Base-by-base conservation (phyloP, 2,329 filamentous ascomycete genomes). In the Microsporum audouinii region DNA sequence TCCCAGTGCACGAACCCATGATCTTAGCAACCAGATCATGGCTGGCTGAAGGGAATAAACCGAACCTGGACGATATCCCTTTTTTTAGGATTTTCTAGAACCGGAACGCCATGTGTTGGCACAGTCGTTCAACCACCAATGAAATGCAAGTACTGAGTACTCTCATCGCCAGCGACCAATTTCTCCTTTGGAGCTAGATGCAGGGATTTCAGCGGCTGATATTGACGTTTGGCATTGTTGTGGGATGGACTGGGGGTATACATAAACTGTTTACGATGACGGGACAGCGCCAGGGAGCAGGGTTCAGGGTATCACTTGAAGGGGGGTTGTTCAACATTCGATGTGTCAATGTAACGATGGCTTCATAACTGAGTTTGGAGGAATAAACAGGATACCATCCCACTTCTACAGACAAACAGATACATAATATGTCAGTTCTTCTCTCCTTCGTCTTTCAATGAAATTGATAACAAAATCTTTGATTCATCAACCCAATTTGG, bases 261-360 rank as follows among this genome's bases (percentile, higher is more conserved):
- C 17, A 23, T 23, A 23, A 49, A 27, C 27, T 47, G 45, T 2
- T n/a, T 36, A 55, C 10, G 49, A 36, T 36, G 49, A 36, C 17
- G 17, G 17, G 17, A n/a, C 33, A 55, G 12, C 49, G 14, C 31
- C n/a, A 36, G 29, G 49, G 14, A 12, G 14, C 33, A 55, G 31
- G 49, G 49, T 36, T 55, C 33, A 36, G 49, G 49, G 49, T 55
- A 55, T 55, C 49, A 34, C 12, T 1, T 5, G 8, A 17, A 49
- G 49, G 49, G n/a, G 12, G n/a, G 31, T 34, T 23, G 49, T 55
- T 55, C 49, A 55, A 34, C 49, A 36, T 55, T 36, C 31, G 49
- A 55, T 55, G 31, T 36, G 49, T 55, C 49, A 55, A 55, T 31
- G 49, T 55, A 55, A 23, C 31, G n/a, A 55, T 36, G 49, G 31